These are phyloP conservation scores for Lichtheimia corymbifera DNA, from an alignment of 371 early-diverging fungal species.

Conservation along the genomic window DNA sequence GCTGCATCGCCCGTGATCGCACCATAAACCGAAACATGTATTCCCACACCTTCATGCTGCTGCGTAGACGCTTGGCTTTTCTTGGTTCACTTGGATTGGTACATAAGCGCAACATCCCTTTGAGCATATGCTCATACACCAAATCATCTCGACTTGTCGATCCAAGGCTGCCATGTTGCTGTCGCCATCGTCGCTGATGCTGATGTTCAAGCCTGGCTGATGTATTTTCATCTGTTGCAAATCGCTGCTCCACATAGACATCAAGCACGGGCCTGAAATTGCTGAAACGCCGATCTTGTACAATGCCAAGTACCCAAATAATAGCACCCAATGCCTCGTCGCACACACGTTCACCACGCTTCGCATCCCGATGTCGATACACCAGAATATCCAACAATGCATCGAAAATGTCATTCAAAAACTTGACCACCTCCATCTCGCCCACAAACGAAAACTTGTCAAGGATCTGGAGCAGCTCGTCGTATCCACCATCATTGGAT, in stretches of 20 bases:
- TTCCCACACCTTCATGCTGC: slow-evolving; percentile 71
- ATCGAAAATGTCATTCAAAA: slow-evolving; percentile 65
- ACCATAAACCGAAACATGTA: slow-evolving; percentile 65
- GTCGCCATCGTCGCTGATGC: neutral
- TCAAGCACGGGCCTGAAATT: slow-evolving; percentile 65
- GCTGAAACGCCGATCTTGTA: slow-evolving; percentile 67
- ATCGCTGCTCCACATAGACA: slow-evolving; percentile 61
- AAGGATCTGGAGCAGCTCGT: slow-evolving; percentile 53
- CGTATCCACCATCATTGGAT: slow-evolving; percentile 19
- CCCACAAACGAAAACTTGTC: slow-evolving; percentile 68
- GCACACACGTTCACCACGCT: slow-evolving; percentile 33
- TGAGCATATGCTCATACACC: slow-evolving; percentile 43
- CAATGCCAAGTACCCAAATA: slow-evolving; percentile 59
- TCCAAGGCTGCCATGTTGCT: neutral
- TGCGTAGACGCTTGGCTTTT: slow-evolving; percentile 56
- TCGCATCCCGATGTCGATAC: slow-evolving; percentile 23
- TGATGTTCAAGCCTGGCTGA: too few species aligned
- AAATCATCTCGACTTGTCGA: slow-evolving; percentile 16
- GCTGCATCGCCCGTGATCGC: slow-evolving; percentile 42
- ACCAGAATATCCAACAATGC: slow-evolving; percentile 64
- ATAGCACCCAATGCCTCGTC: slow-evolving; percentile 59
- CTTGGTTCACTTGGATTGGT: slow-evolving; percentile 41
- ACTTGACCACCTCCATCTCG: slow-evolving; percentile 74
- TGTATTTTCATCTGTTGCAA: slow-evolving; percentile 33
- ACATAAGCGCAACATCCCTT: slow-evolving; percentile 49